These are phyloP conservation scores for Neurospora sp. DNA, from an alignment of 2,329 filamentous ascomycete species.

Conservation along the genomic window DNA sequence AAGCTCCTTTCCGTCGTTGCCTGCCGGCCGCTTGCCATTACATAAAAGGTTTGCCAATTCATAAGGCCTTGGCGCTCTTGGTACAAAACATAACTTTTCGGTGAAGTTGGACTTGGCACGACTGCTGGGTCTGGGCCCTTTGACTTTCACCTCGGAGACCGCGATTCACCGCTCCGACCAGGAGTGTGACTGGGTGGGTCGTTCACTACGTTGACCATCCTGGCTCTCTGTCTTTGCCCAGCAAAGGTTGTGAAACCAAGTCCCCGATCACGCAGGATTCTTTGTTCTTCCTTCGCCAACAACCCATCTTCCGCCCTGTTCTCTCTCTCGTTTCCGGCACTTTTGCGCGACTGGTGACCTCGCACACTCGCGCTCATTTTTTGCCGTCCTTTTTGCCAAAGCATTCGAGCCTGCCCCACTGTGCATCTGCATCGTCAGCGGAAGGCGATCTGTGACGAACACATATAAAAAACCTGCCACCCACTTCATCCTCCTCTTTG, in stretches of 20 bases:
- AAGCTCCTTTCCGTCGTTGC: background rate
- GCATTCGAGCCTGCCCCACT: background rate
- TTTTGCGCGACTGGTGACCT: background rate
- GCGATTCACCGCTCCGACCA: background rate
- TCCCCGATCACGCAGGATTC: constrained; percentile 11
- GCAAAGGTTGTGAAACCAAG: constrained; percentile 11
- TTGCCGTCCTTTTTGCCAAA: background rate
- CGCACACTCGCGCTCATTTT: background rate
- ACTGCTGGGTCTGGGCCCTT: background rate
- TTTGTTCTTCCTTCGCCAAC: constrained; percentile 8
- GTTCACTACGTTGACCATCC: background rate
- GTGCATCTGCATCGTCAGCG: background rate
- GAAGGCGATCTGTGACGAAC: background rate
- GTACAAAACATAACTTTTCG: background rate
- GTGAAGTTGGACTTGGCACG: background rate
- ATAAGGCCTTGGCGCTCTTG: background rate
- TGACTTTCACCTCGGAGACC: background rate
- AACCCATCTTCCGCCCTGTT: background rate
- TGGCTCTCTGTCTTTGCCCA: constrained; percentile 1
- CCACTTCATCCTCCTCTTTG: background rate
- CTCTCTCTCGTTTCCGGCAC: background rate
- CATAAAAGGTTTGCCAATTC: background rate
- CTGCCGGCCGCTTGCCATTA: background rate
- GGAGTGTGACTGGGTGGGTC: background rate
- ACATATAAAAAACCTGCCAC: background rate